Percentiles rank a stretch among this genome's conserved stretches.
phyloP scores from a whole-genome alignment of 441 rosid species.

The Populus hybrid region DNA sequence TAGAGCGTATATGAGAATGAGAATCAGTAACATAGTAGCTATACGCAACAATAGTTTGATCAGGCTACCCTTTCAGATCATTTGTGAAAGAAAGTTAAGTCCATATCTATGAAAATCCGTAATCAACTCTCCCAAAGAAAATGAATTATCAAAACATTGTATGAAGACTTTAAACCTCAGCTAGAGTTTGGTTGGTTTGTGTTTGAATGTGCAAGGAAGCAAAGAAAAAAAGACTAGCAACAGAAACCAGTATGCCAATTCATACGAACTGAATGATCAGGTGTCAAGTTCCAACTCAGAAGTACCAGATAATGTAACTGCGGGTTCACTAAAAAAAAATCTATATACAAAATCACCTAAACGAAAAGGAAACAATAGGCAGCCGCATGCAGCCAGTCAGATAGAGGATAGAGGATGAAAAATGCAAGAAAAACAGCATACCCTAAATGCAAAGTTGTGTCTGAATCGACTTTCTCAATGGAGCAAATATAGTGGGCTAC shows the following conservation, averaged over 20 bases:
- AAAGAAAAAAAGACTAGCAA: neutral
- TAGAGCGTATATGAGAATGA: conserved; percentile 8
- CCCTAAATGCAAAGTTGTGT: conserved; percentile 86
- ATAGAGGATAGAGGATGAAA: neutral
- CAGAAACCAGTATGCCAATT: neutral
- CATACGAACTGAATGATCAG: neutral
- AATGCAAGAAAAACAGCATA: conserved; percentile 24
- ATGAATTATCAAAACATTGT: neutral
- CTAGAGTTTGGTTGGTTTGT: neutral
- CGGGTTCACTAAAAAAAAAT: neutral
- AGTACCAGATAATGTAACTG: neutral
- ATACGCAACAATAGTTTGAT: neutral
- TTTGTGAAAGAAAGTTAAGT: neutral
- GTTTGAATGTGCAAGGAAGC: neutral
- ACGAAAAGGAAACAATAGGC: neutral
- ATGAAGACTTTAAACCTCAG: neutral
- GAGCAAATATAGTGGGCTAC: conserved; percentile 30
- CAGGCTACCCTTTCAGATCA: neutral
- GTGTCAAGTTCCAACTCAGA: no score
- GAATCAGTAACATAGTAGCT: neutral
- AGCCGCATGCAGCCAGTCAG: neutral
- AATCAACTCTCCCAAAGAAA: neutral
- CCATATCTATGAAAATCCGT: neutral
- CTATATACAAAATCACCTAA: neutral
- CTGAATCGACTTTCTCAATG: conserved; percentile 61